Conservation (phyloP, 1,284 basidiomycete genomes). For the Cutaneotrichosporon sp. region DNA sequence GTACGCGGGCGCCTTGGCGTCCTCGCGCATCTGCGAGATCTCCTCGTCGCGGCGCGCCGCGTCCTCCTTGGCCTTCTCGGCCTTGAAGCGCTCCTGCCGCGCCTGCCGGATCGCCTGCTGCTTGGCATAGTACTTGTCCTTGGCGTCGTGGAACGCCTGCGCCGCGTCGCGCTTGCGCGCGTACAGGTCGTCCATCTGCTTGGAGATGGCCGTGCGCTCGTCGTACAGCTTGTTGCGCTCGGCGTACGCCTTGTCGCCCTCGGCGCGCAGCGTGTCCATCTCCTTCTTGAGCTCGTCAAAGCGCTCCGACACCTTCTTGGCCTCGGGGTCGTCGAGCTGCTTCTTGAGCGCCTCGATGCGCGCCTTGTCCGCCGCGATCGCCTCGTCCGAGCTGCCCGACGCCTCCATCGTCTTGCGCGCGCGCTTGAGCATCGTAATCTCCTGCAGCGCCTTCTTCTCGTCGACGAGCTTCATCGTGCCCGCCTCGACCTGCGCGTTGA, state of each 20-base stretch:
- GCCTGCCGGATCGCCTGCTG: slow-evolving; percentile 73
- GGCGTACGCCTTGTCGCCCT: slow-evolving; percentile 81
- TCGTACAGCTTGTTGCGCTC: slow-evolving; percentile 81
- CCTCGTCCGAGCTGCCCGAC: slow-evolving; percentile 79
- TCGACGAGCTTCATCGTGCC: slow-evolving; percentile 91
- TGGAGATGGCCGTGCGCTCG: slow-evolving; percentile 76
- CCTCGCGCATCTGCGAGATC: slow-evolving; percentile 80
- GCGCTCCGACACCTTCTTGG: slow-evolving; percentile 76
- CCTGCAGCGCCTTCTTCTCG: slow-evolving; percentile 90
- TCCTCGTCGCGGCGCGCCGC: slow-evolving; percentile 78
- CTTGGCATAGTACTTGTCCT: slow-evolving; percentile 77
- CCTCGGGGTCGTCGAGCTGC: slow-evolving; percentile 88
- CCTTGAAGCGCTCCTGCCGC: slow-evolving; percentile 75
- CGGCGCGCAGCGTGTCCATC: slow-evolving; percentile 81
- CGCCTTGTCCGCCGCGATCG: slow-evolving; percentile 77
- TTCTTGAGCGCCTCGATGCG: slow-evolving; percentile 78
- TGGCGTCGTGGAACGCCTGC: slow-evolving; percentile 72
- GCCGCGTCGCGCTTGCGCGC: slow-evolving; percentile 75
- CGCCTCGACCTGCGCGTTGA: slow-evolving; percentile 88
- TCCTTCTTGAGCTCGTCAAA: slow-evolving; percentile 83
- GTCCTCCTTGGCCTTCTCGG: slow-evolving; percentile 81
- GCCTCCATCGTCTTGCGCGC: slow-evolving; percentile 73
- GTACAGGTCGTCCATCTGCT: slow-evolving; percentile 72
- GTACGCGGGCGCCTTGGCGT: slow-evolving; percentile 87
- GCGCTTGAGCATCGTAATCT: slow-evolving; percentile 75